Conservation (phyloP, 768 basidiomycete genomes). For the Kwoniella dejecticola region DNA sequence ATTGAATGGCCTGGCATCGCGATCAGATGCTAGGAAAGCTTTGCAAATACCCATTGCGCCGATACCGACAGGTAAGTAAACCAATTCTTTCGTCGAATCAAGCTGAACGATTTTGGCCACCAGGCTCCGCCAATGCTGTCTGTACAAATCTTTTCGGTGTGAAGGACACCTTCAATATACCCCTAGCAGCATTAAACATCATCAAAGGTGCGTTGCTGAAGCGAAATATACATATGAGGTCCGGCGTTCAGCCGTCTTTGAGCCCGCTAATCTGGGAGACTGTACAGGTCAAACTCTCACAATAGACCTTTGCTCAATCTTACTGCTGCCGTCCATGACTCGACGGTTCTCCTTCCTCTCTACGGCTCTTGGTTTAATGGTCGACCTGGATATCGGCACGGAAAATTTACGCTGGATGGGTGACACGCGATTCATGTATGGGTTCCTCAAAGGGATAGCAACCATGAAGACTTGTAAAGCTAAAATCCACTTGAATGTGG, state of each 20-base stretch:
- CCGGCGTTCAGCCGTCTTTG: no score
- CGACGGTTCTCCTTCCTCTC: constrained; percentile 48
- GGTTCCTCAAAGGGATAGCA: constrained; percentile 46
- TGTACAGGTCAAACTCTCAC: constrained; percentile 37
- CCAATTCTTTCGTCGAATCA: no score
- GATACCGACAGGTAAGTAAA: constrained; percentile 53
- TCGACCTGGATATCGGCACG: constrained; percentile 50
- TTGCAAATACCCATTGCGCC: constrained; percentile 52
- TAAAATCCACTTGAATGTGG: constrained; percentile 46
- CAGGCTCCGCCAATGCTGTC: constrained; percentile 53
- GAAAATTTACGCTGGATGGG: constrained; percentile 56
- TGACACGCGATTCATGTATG: constrained; percentile 52
- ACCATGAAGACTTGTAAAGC: constrained; percentile 40
- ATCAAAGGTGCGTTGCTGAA: constrained; percentile 50
- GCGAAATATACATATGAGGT: neutral
- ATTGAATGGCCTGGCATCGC: constrained; percentile 52
- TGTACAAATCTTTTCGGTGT: constrained; percentile 51
- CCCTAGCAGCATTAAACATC: constrained; percentile 51
- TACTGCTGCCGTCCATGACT: constrained; percentile 34
- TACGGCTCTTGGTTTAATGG: constrained; percentile 51
- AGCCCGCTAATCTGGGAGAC: no score
- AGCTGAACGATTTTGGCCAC: no score
- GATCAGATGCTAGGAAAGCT: constrained; percentile 50
- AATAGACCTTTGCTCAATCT: constrained; percentile 52
- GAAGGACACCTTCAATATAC: constrained; percentile 51